A percentile compares a stretch with the other conserved stretches of the same genome.
Evolutionary conservation across 78 protist species (phyloP).

Genomic region (Salpingoeca rosetta): DNA sequence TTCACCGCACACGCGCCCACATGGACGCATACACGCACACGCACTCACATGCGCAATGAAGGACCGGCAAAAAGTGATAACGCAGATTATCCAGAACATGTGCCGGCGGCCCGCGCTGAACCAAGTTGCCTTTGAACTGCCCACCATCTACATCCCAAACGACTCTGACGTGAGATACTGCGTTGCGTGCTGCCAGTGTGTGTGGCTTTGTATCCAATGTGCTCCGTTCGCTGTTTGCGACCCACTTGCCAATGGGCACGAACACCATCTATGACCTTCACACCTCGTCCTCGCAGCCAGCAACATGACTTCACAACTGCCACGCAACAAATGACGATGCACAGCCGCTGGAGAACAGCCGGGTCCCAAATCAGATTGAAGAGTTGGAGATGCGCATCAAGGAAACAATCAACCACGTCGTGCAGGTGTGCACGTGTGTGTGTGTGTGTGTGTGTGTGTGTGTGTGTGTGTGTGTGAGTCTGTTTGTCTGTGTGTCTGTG

Average conservation of each 20-base stretch:
- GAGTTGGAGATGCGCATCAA: slow-evolving; percentile 8
- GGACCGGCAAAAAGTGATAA: slow-evolving; percentile 26
- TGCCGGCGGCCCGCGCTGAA: background rate
- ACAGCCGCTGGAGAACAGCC: background rate
- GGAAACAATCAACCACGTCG: background rate
- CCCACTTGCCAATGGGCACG: background rate
- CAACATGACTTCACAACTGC: background rate
- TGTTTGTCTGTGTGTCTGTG: background rate
- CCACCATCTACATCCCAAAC: slow-evolving; percentile 12
- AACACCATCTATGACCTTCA: background rate
- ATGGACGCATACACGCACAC: no score
- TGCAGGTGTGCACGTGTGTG: slow-evolving; percentile 8
- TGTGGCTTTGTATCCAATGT: background rate
- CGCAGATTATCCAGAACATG: slow-evolving; percentile 44
- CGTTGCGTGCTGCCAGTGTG: background rate
- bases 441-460: background rate
- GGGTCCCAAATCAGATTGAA: background rate
- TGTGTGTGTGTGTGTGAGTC: no score
- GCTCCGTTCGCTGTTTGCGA: background rate
- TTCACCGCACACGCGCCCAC: background rate
- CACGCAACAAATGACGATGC: no score
- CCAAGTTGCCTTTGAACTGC: slow-evolving; percentile 9
- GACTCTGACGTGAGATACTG: background rate
- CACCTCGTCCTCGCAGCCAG: background rate
- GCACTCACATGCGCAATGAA: no score